phyloP scores from a whole-genome alignment of 805 yeast genomes.

The Zygoascus tannicola region DNA sequence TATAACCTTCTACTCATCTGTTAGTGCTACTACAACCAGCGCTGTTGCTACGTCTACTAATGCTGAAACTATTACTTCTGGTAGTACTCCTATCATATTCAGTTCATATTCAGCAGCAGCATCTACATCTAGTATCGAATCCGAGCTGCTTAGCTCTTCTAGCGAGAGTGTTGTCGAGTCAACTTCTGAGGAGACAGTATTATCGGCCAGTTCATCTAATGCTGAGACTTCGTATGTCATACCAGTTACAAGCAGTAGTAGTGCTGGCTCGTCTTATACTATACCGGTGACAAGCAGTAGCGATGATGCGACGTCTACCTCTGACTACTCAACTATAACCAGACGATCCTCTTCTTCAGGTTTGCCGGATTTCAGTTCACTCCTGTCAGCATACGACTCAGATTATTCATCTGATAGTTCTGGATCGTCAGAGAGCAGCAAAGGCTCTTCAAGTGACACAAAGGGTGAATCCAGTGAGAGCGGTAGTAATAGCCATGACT shows the following conservation, averaged over 20 bases:
- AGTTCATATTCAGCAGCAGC: background rate
- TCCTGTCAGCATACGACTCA: background rate
- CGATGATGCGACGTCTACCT: background rate
- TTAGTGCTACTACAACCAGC: conserved; percentile 1
- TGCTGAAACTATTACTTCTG: background rate
- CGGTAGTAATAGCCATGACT: background rate
- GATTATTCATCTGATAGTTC: background rate
- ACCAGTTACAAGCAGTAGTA: background rate
- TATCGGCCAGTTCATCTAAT: no score
- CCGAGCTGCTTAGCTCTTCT: background rate
- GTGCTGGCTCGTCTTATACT: background rate
- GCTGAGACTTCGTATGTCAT: background rate
- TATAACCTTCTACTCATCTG: conserved; percentile 9
- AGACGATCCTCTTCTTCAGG: background rate
- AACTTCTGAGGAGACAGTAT: no score
- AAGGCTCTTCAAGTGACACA: no score
- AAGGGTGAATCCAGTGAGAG: background rate
- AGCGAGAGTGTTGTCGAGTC: background rate
- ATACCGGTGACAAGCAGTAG: background rate
- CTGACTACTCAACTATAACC: background rate
- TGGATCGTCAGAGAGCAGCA: background rate
- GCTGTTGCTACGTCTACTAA: background rate
- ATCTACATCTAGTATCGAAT: background rate
- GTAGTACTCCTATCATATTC: background rate
- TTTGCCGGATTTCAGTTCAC: conserved; percentile 1